Conservation (phyloP, 768 basidiomycete genomes). For the Suillus subalutaceus region DNA sequence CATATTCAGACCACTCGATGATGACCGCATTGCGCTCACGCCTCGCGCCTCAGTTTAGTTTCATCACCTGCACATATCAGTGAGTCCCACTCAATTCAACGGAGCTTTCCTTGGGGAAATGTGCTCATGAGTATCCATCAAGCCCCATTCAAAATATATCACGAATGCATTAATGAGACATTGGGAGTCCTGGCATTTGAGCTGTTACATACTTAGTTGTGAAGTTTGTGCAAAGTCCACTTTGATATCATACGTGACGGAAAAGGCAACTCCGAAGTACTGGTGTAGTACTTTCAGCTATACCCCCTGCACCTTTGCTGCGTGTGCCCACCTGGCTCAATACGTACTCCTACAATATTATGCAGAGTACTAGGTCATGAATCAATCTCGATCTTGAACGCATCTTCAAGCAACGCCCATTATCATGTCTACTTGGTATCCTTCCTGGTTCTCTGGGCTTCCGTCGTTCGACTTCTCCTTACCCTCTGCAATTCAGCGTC, state of each 20-base stretch:
- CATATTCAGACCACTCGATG: constrained; percentile 34
- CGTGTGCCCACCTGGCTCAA: constrained; percentile 7
- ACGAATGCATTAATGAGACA: background rate
- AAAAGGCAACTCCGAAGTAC: constrained; percentile 7
- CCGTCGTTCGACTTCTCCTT: constrained; percentile 68
- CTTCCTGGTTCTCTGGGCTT: constrained; percentile 55
- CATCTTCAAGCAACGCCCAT: background rate
- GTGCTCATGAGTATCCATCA: background rate
- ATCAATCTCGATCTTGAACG: constrained; percentile 4
- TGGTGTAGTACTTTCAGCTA: background rate
- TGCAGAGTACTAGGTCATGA: constrained; percentile 2
- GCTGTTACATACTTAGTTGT: background rate
- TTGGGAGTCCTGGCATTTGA: background rate
- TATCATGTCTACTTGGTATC: constrained; percentile 57
- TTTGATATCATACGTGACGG: background rate
- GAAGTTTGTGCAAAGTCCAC: background rate
- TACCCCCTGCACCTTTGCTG: background rate
- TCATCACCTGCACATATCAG: background rate
- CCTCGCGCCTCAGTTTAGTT: constrained; percentile 14
- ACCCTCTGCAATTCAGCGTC: constrained; percentile 76
- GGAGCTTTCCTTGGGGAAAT: background rate
- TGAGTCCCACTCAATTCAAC: background rate
- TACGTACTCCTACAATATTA: constrained; percentile 7
- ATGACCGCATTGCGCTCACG: constrained; percentile 31
- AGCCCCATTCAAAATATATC: background rate